phyloP scores from a whole-genome alignment of 2,329 filamentous ascomycete genomes.

The Aspergillus chevalieri region DNA sequence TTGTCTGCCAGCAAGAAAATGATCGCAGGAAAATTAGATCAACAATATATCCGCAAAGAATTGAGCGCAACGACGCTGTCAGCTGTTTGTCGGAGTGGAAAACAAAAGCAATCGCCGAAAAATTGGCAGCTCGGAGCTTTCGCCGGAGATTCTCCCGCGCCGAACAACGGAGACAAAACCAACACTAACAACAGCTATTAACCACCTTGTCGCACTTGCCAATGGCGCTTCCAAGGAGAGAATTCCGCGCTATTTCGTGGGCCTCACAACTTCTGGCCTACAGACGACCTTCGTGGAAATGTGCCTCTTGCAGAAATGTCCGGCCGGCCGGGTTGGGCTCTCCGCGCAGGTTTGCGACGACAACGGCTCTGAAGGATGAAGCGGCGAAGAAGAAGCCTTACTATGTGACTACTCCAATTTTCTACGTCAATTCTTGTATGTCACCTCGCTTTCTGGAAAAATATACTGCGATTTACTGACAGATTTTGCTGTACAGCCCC shows the following conservation, averaged over 20 bases:
- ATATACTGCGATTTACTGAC: not conserved
- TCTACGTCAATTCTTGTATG: slow-evolving; percentile 91
- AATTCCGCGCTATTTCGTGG: slow-evolving; percentile 26
- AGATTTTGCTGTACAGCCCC: slow-evolving; percentile 56
- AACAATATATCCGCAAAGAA: not conserved
- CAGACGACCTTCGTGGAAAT: slow-evolving; percentile 24
- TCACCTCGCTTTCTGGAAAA: not conserved
- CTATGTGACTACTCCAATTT: slow-evolving; percentile 95
- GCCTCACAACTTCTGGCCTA: slow-evolving; percentile 20
- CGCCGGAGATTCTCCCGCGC: slow-evolving; percentile 25
- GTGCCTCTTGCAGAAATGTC: slow-evolving; percentile 21
- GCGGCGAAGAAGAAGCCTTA: slow-evolving; percentile 62
- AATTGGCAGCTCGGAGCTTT: slow-evolving; percentile 21
- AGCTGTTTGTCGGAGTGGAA: not conserved
- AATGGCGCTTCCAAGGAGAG: slow-evolving; percentile 24
- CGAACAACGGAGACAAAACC: slow-evolving; percentile 18
- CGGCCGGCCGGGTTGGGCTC: slow-evolving; percentile 10
- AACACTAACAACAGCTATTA: not conserved
- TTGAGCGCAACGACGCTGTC: no score
- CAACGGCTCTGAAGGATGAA: slow-evolving; percentile 10
- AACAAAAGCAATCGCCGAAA: not conserved
- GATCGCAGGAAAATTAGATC: not conserved
- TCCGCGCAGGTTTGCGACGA: slow-evolving; percentile 26
- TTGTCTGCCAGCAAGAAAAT: not conserved
- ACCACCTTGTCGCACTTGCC: slow-evolving; percentile 2